Base-by-base conservation (phyloP, 768 basidiomycete genomes). In the Podaxis sp. region DNA sequence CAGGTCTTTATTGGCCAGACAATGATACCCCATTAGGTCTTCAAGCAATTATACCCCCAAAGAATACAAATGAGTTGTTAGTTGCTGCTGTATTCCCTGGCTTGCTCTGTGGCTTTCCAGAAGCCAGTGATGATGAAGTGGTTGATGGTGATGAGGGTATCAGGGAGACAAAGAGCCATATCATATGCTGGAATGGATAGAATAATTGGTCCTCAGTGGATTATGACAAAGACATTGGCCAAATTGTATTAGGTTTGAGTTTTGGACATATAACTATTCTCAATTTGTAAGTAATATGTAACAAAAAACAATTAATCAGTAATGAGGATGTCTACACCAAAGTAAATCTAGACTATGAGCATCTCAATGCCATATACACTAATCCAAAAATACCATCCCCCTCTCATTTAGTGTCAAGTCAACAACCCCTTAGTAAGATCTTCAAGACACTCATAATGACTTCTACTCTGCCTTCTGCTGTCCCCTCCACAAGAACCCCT, bases 71-170 rank as follows among this genome's bases (percentile, higher is more conserved):
- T 28, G 82, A 84, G 68, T 71, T 69, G 13, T 72, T 88, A n/a
- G 76, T 83, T 2, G 74, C 80, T 1, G 78, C 80, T 1, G 77
- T 79, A 24, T 83, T 87, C 64, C 82, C 85, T 6, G 86, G 87
- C 1, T 76, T 78, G n/a, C 66, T 83, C 10, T 58, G 7, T 0
- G 7, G 33, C 8, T 10, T 40, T 38, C 54, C 60, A 12, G 48
- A 44, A 12, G 26, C 26, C 2, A 20, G 49, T 2, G 13, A 20
- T 24, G 59, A 11, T 28, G 64, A 30, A 0, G 20, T 28, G 20
- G 41, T 54, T 20, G 28, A 24, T 24, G 56, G 20, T 24, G 60
- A 41, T 17, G 33, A 13, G 2, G 28, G 46, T 0, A 52, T 65
- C 1, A 50, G 66, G 8, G 33, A 52, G 15, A 63, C 64, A 20